Conservation (phyloP, 495 filamentous ascomycete species). For the Penicillium nucicola region DNA sequence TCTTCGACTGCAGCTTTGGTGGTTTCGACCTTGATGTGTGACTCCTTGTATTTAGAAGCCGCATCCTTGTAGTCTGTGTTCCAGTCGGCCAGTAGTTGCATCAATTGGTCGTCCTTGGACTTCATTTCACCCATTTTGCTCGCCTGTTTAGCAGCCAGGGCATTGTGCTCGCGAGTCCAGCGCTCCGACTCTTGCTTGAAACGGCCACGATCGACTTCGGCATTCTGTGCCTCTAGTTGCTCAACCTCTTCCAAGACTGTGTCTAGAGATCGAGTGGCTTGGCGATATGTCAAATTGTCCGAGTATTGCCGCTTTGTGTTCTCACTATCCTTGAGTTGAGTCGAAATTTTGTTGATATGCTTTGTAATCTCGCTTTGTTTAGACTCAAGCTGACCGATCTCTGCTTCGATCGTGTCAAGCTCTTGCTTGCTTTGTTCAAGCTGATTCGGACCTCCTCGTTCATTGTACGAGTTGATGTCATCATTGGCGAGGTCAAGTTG, state of each 20-base stretch:
- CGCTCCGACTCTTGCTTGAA: constrained; percentile 65
- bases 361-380: constrained; percentile 64
- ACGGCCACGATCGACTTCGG: constrained; percentile 72
- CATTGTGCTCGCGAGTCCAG: constrained; percentile 60
- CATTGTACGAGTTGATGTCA: constrained; percentile 77
- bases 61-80: constrained; percentile 84
- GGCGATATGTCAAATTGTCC: constrained; percentile 84
- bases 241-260: constrained; percentile 65
- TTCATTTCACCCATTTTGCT: constrained; percentile 70
- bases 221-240: constrained; percentile 75
- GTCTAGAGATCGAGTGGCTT: constrained; percentile 63
- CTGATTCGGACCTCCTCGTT: constrained; percentile 68
- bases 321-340: constrained; percentile 72
- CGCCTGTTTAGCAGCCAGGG: constrained; percentile 56
- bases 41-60: constrained; percentile 76
- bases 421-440: constrained; percentile 67
- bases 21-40: constrained; percentile 86
- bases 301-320: constrained; percentile 76
- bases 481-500: constrained; percentile 71
- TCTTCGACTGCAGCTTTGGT: constrained; percentile 93
- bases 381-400: constrained; percentile 60
- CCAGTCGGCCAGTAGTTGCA: constrained; percentile 69
- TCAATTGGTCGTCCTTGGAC: constrained; percentile 76
- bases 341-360: constrained; percentile 72
- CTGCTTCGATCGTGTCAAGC: constrained; percentile 61